Conservation (phyloP, 768 basidiomycete genomes). For the Boletus barrowsii region DNA sequence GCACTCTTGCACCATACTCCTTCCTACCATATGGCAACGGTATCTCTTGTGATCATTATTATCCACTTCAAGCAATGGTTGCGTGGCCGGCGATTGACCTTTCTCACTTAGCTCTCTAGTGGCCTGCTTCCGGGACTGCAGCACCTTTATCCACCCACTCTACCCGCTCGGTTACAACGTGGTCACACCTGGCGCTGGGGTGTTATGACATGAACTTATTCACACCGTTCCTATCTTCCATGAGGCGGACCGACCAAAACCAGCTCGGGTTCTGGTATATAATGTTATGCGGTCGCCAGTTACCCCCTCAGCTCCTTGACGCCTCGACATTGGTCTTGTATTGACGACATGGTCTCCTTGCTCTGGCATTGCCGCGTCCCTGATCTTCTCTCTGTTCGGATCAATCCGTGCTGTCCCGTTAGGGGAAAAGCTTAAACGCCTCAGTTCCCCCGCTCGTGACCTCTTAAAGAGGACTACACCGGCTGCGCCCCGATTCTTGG, state of each 20-base stretch:
- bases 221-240: conserved; percentile 7
- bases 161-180: neutral
- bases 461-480: conserved; percentile 27
- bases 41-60: neutral
- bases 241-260: neutral
- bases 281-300: neutral
- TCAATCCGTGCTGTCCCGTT: conserved; percentile 16
- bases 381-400: conserved; percentile 8
- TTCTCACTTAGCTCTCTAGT: neutral
- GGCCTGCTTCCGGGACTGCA: conserved; percentile 1
- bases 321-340: neutral
- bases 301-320: neutral
- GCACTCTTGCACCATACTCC: neutral
- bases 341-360: conserved; percentile 14
- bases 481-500: conserved; percentile 47
- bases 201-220: neutral
- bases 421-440: conserved; percentile 18
- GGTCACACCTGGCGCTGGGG: neutral
- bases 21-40: neutral
- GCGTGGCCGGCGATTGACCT: neutral
- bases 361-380: conserved; percentile 1
- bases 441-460: conserved; percentile 22
- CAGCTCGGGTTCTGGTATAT: conserved; percentile 14
- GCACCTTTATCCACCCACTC: neutral
- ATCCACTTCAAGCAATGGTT: neutral